Conservation (phyloP, 73 alveolate species). For the Tetrahymena malaccensis region DNA sequence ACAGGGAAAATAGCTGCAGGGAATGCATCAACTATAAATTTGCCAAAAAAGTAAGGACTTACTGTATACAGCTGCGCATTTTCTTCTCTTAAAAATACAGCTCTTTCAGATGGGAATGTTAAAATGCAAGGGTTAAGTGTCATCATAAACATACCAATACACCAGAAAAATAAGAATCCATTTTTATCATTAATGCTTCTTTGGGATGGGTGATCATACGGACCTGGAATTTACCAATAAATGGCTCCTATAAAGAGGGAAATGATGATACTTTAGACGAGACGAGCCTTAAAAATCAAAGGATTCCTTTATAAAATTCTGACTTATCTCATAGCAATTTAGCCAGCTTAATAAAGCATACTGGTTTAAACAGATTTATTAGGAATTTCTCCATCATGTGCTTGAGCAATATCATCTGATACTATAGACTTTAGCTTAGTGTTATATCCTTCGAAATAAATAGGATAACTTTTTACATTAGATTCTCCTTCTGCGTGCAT, state of each 20-base stretch:
- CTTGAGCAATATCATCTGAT: not conserved
- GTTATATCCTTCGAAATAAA: not conserved
- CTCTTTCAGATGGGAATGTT: conserved; percentile 54
- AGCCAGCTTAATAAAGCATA: not conserved
- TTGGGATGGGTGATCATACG: not conserved
- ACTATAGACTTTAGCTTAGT: not conserved
- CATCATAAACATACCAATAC: conserved; percentile 21
- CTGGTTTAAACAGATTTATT: not conserved
- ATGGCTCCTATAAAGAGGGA: not conserved
- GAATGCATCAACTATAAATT: conserved; percentile 44
- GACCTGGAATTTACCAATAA: not conserved
- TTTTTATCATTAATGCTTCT: not conserved
- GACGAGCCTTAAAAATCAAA: not conserved
- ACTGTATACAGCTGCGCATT: conserved; percentile 37
- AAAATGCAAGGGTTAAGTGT: conserved; percentile 19
- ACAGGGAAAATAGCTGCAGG: conserved; percentile 10
- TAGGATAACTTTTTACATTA: not conserved
- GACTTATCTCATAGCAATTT: not conserved
- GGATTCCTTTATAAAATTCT: not conserved
- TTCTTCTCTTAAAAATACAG: conserved; percentile 56
- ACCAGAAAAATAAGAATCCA: conserved; percentile 38
- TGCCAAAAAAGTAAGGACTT: conserved; percentile 42
- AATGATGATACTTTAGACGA: not conserved
- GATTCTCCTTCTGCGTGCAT: not conserved
- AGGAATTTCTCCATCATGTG: not conserved